Conservation (phyloP, 2,329 filamentous ascomycete species). For the Pseudogymnoascus sp. region DNA sequence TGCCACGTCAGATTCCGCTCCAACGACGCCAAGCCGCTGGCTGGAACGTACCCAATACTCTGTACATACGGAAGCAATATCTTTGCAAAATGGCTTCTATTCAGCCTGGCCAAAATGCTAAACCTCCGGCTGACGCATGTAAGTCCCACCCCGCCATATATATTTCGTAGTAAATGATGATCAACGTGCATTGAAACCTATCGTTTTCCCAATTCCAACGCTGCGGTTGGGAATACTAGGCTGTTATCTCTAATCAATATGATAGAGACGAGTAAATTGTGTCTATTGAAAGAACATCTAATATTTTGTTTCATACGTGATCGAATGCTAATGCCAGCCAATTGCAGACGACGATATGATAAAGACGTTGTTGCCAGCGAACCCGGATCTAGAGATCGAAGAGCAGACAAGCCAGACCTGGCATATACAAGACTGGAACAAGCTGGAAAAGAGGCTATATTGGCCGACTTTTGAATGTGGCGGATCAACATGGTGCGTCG, state of each 20-base stretch:
- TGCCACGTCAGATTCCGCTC: background rate
- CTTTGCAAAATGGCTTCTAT: background rate
- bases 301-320: background rate
- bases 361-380: constrained; percentile 65
- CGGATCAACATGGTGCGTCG: constrained; percentile 72
- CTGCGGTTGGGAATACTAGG: background rate
- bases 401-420: constrained; percentile 74
- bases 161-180: background rate
- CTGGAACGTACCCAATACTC: background rate
- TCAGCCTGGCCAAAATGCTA: background rate
- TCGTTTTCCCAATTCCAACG: background rate
- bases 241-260: background rate
- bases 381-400: constrained; percentile 70
- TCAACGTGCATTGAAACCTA: background rate
- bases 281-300: background rate
- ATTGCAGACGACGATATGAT: constrained; percentile 72
- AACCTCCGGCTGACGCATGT: background rate
- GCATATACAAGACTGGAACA: constrained; percentile 79
- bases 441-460: constrained; percentile 72
- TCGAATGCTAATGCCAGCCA: background rate
- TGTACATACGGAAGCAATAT: background rate
- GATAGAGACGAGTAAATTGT: background rate
- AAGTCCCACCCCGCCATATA: background rate
- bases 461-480: constrained; percentile 82
- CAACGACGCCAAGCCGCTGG: background rate